Percentiles rank a stretch among this genome's conserved stretches.
Conservation (phyloP, 805 yeast genomes). For the Candida railenensis region DNA sequence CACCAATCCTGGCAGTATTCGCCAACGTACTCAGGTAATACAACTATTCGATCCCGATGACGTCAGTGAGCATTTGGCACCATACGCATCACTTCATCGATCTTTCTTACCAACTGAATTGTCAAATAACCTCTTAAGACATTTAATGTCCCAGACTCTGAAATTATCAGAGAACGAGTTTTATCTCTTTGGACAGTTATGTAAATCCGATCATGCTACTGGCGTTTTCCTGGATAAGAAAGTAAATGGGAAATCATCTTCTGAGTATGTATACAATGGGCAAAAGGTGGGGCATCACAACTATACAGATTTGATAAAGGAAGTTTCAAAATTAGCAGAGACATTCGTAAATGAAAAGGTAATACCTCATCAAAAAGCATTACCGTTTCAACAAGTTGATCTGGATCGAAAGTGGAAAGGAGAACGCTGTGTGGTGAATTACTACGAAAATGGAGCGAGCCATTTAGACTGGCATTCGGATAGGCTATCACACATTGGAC, state of each 20-base stretch:
- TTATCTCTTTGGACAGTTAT: slow-evolving; percentile 60
- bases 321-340: slow-evolving; percentile 39
- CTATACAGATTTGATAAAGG: slow-evolving; percentile 41
- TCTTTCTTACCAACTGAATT: slow-evolving; percentile 52
- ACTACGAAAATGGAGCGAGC: slow-evolving; percentile 48
- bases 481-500: slow-evolving; percentile 69
- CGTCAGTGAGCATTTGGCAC: slow-evolving; percentile 30
- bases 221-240: slow-evolving; percentile 17
- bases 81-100: slow-evolving; percentile 49
- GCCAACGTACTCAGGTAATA: not conserved
- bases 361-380: slow-evolving; percentile 22
- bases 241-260: not conserved
- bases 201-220: slow-evolving; percentile 57
- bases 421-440: slow-evolving; percentile 55
- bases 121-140: slow-evolving; percentile 44
- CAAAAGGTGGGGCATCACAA: slow-evolving; percentile 16
- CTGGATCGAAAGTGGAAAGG: slow-evolving; percentile 45
- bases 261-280: slow-evolving; percentile 39
- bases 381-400: slow-evolving; percentile 37
- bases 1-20: not conserved
- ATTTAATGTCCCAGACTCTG: slow-evolving; percentile 40
- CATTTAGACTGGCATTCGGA: slow-evolving; percentile 78
- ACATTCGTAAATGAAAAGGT: slow-evolving; percentile 36
- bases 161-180: slow-evolving; percentile 47
- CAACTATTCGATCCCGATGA: slow-evolving; percentile 8